Base-by-base conservation (phyloP, 1,139 yeast genomes). In the Hyphopichia fennica region DNA sequence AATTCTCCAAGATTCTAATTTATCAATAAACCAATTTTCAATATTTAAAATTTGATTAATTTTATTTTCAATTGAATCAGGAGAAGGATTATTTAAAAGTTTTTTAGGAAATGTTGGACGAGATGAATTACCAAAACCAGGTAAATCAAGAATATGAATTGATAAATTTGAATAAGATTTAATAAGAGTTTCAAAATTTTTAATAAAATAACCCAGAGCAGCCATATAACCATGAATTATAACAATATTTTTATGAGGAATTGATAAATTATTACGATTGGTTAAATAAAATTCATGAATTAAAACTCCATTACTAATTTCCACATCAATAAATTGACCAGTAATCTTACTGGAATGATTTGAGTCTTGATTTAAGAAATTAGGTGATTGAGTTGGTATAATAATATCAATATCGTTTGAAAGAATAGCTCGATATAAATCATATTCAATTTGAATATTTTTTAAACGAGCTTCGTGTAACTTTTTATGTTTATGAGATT, bases 151-250 rank as follows among this genome's bases (percentile, higher is more conserved):
- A 13, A 65, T 53, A 45, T 68, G 75, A 14, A 69, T 46, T 17
- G 62, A 52, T 8, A 68, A 38, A 0, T 73, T 67, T 1, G 69
- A 63, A 39, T 64, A 63, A 2, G 66, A 51, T 41, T 67, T 64
- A 14, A 64, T 56, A 16, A 72, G 45, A 2, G 49, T 48, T 45
- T 70, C 76, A 34, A 69, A 56, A 44, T 71, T 72, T 48, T 70
- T 69, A 39, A 70, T 56, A 46, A 69, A 72, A 50, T 65, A 72
- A 2, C 77, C 78, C 44, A 67, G 54, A 1, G 77, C 76, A 1
- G 78, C 78, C 77, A 72, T 72, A 47, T 70, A 72, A 8, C 78
- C 78, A 48, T 72, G 78, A 13, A 72, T 61, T 2, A 69, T 52
- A 3, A 72, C 72, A 2, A 72, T 48, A 41, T 66, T 67, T 2